Evolutionary conservation across 1,139 yeast species (phyloP).

Genomic region (Yamadazyma songkhlaensis): DNA sequence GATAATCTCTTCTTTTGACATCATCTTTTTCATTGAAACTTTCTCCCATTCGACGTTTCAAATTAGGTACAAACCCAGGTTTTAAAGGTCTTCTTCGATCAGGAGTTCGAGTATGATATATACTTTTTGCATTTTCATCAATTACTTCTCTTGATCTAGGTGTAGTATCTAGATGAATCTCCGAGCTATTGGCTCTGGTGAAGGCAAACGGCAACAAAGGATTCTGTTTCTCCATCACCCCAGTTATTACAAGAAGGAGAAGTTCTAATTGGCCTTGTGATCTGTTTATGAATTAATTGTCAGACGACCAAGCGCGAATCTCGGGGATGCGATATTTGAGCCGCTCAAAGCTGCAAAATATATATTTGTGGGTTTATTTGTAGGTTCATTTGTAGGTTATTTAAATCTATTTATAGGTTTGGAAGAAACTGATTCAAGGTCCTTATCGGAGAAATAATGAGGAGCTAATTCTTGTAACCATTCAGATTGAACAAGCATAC

Average conservation of each 20-base stretch:
- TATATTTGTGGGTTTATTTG: no score
- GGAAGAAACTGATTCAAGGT: slow-evolving; percentile 13
- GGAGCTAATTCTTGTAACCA: slow-evolving; percentile 24
- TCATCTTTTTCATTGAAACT: slow-evolving; percentile 48
- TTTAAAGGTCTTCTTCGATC: slow-evolving; percentile 20
- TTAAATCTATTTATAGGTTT: slow-evolving; percentile 2
- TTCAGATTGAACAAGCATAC: slow-evolving; percentile 66
- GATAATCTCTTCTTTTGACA: slow-evolving; percentile 27
- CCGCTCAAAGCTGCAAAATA: slow-evolving; percentile 1
- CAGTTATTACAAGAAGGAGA: neutral
- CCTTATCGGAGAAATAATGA: slow-evolving; percentile 22
- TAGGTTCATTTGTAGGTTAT: no score
- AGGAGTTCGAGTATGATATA: slow-evolving; percentile 10
- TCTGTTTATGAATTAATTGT: neutral
- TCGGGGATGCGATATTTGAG: neutral
- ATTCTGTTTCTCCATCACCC: slow-evolving; percentile 33
- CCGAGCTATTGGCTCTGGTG: slow-evolving; percentile 22
- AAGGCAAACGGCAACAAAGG: slow-evolving; percentile 48
- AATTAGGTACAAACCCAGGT: slow-evolving; percentile 25
- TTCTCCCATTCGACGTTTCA: slow-evolving; percentile 46
- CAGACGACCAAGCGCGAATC: slow-evolving; percentile 4
- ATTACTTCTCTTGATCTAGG: slow-evolving; percentile 33
- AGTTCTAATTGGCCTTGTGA: neutral
- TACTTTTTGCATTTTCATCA: slow-evolving; percentile 40
- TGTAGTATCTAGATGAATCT: slow-evolving; percentile 29